These are phyloP conservation scores for Colletotrichum navitas DNA, from an alignment of 2,329 filamentous ascomycete species.

Conservation along the genomic window DNA sequence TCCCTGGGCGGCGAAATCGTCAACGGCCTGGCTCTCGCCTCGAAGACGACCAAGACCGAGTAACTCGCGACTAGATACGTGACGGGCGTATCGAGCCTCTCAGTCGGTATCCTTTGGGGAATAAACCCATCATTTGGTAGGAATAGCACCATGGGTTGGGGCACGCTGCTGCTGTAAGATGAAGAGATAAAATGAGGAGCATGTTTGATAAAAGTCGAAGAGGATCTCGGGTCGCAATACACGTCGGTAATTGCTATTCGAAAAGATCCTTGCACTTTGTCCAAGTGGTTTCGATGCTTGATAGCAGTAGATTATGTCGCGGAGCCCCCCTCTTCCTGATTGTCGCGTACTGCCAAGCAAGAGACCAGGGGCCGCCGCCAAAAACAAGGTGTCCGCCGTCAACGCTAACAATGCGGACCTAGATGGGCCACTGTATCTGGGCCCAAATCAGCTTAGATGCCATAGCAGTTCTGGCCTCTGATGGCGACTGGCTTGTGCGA, in stretches of 20 bases:
- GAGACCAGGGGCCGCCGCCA: neutral
- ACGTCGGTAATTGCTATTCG: neutral
- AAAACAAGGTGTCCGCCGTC: neutral
- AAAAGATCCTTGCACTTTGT: neutral
- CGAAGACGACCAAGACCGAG: slow-evolving; percentile 55
- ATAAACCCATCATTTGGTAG: neutral
- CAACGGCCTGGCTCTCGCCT: slow-evolving; percentile 57
- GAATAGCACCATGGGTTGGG: neutral
- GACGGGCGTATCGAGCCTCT: neutral
- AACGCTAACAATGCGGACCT: neutral
- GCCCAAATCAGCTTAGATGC: neutral
- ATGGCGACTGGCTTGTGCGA: neutral
- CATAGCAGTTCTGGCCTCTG: neutral
- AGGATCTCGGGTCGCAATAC: neutral
- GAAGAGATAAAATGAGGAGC: neutral
- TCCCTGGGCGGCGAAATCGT: slow-evolving; percentile 63
- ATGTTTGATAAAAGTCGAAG: neutral
- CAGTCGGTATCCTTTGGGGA: neutral
- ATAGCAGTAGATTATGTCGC: neutral
- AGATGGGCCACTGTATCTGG: neutral
- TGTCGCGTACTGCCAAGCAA: neutral
- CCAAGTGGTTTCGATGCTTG: neutral
- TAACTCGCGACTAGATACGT: slow-evolving; percentile 44
- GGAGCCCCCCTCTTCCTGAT: neutral
- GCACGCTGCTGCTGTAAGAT: neutral